Conservation (phyloP, 2,329 filamentous ascomycete genomes). For the Penicillium sp. region DNA sequence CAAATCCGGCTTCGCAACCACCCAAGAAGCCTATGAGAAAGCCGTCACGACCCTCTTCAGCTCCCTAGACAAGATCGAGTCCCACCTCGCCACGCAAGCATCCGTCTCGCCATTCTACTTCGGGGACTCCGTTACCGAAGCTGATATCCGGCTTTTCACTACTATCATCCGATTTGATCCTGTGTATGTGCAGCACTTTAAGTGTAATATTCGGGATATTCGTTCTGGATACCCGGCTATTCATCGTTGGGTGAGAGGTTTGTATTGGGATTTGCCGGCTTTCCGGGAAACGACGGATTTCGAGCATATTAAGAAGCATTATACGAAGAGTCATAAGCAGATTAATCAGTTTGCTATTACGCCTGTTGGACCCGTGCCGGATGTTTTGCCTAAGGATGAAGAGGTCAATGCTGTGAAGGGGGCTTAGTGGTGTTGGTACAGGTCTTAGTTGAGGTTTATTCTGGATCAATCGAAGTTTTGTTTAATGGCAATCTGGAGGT, state of each 20-base stretch:
- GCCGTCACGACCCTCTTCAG: slow-evolving; percentile 72
- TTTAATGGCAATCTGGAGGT: not conserved
- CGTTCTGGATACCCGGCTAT: slow-evolving; percentile 77
- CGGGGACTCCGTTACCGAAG: slow-evolving; percentile 74
- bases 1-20: slow-evolving; percentile 76
- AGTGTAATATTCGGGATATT: slow-evolving; percentile 83
- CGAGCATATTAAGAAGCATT: slow-evolving; percentile 87
- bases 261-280: slow-evolving; percentile 81
- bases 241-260: slow-evolving; percentile 75
- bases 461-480: not conserved
- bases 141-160: slow-evolving; percentile 73
- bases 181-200: slow-evolving; percentile 80
- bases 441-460: not conserved
- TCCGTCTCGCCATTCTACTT: slow-evolving; percentile 66
- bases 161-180: slow-evolving; percentile 72
- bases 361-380: slow-evolving; percentile 78
- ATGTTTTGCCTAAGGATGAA: slow-evolving; percentile 74
- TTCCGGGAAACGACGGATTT: slow-evolving; percentile 86
- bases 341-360: slow-evolving; percentile 72
- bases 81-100: slow-evolving; percentile 57
- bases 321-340: slow-evolving; percentile 65
- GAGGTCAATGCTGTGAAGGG: slow-evolving; percentile 59
- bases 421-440: not conserved
- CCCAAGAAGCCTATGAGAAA: slow-evolving; percentile 77
- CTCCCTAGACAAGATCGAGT: slow-evolving; percentile 74